Percentiles rank a stretch among this genome's conserved stretches.
Evolutionary conservation across 371 early-diverging fungal species (phyloP).

Genomic region (Umbelopsis sp.): DNA sequence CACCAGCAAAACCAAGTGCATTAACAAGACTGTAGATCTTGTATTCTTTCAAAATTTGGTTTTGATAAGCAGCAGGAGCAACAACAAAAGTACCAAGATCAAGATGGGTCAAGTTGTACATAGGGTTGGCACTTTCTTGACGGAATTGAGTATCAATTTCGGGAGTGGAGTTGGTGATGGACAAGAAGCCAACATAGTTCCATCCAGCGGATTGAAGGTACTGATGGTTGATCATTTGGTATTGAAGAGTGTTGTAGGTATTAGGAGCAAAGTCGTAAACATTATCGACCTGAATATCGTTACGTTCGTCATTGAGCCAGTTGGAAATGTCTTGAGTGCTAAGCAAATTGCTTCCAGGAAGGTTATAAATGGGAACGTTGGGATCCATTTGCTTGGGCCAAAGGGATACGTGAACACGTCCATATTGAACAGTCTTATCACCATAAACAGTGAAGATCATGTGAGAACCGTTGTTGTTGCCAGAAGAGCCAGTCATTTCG

Average conservation of each 20-base stretch:
- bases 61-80: conserved; percentile 31
- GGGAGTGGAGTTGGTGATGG: conserved; percentile 45
- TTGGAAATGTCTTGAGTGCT: conserved; percentile 31
- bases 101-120: conserved; percentile 33
- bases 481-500: conserved; percentile 42
- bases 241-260: conserved; percentile 44
- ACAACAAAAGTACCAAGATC: conserved; percentile 41
- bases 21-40: conserved; percentile 53
- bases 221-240: conserved; percentile 42
- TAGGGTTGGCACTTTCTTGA: conserved; percentile 46
- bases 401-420: conserved; percentile 47
- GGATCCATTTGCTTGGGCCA: conserved; percentile 53
- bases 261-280: conserved; percentile 42
- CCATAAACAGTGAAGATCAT: conserved; percentile 45
- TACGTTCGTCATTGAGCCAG: conserved; percentile 47
- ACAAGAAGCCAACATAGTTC: conserved; percentile 55
- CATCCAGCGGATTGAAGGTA: conserved; percentile 47
- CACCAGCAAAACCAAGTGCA: conserved; percentile 54
- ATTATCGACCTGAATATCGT: conserved; percentile 44
- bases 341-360: conserved; percentile 30
- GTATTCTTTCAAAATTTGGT: conserved; percentile 39
- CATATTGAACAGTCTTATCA: conserved; percentile 34
- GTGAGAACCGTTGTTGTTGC: conserved; percentile 46
- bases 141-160: conserved; percentile 45
- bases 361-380: conserved; percentile 37